These are phyloP conservation scores for Syncephalastrum racemosum DNA, from an alignment of 371 early-diverging fungal species.

Conservation along the genomic window DNA sequence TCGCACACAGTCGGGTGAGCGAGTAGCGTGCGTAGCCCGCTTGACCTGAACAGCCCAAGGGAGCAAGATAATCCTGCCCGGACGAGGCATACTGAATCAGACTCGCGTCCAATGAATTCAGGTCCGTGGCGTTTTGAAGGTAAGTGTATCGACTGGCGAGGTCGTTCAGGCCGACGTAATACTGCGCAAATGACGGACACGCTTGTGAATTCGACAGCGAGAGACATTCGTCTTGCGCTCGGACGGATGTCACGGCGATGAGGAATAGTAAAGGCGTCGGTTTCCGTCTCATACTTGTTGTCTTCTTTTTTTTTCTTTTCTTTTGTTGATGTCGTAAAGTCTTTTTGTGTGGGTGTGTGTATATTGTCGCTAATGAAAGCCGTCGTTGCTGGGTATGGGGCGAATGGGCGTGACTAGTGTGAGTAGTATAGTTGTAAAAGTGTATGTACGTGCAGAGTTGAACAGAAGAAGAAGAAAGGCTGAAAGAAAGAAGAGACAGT, in stretches of 20 bases:
- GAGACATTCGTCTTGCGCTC: constrained; percentile 21
- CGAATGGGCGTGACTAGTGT: no score
- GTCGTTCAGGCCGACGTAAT: constrained; percentile 35
- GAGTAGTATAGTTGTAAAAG: no score
- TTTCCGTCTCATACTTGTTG: no score
- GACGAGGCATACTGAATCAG: constrained; percentile 27
- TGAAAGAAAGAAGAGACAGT: no score
- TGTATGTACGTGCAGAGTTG: no score
- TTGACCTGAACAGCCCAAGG: constrained; percentile 29
- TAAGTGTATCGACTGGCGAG: constrained; percentile 24
- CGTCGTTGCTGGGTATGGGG: no score
- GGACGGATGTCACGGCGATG: neutral
- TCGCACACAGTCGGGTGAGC: constrained; percentile 32
- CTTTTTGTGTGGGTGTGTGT: no score
- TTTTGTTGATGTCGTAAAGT: no score
- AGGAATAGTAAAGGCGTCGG: no score
- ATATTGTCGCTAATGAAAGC: no score
- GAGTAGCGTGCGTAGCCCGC: constrained; percentile 46
- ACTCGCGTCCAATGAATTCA: constrained; percentile 37
- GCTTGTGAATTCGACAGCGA: constrained; percentile 36
- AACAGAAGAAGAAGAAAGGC: no score
- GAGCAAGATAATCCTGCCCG: constrained; percentile 21
- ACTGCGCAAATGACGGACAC: constrained; percentile 39
- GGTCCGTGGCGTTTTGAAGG: constrained; percentile 26
- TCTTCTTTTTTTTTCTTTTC: no score